Evolutionary conservation across 2,329 filamentous ascomycete species (phyloP).

Genomic region (Diaporthe vaccinii): DNA sequence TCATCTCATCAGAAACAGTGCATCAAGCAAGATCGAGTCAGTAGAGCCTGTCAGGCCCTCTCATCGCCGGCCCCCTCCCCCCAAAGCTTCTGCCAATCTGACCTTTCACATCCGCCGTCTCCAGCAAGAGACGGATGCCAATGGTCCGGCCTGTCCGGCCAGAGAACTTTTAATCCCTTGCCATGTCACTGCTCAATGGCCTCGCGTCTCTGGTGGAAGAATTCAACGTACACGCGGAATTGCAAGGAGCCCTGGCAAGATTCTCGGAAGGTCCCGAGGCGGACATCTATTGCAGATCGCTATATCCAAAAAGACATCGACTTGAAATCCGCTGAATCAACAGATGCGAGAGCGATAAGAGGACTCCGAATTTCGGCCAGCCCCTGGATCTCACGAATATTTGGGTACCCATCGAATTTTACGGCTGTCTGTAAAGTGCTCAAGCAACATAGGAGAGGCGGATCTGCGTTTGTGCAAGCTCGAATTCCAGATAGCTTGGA

Average conservation of each 20-base stretch:
- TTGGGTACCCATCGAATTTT: background rate
- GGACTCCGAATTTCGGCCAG: background rate
- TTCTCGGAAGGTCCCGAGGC: background rate
- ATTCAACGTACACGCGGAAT: background rate
- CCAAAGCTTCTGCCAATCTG: background rate
- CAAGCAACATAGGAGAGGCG: background rate
- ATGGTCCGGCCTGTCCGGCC: background rate
- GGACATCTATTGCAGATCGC: background rate
- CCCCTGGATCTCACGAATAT: background rate
- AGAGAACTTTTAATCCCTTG: background rate
- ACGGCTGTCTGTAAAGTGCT: background rate
- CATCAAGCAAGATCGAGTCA: no score
- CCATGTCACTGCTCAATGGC: background rate
- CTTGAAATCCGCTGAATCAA: background rate
- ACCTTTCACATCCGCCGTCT: no score
- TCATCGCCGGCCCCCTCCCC: background rate
- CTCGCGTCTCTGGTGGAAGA: background rate
- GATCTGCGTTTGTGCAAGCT: no score
- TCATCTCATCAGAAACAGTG: background rate
- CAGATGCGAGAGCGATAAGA: background rate
- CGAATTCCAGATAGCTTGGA: background rate
- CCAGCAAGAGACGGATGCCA: background rate
- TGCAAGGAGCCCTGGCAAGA: background rate
- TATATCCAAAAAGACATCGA: background rate
- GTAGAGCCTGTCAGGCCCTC: background rate